Evolutionary conservation across 331 rosid genomes (phyloP), one percentile per base, ranked within the genome.

Genomic region (Cucumis variabilis): DNA sequence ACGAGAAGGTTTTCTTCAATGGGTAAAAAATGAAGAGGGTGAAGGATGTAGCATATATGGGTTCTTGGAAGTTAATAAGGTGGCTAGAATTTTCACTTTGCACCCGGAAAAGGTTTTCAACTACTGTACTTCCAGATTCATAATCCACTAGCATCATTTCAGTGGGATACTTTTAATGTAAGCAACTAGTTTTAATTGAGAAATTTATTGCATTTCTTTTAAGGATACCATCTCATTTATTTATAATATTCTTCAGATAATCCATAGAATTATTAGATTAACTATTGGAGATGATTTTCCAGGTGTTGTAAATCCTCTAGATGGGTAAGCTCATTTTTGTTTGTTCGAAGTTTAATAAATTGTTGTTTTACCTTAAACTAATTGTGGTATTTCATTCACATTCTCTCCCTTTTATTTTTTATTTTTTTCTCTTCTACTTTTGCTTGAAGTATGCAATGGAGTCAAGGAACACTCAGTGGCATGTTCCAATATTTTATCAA

Each of bases 41-140:
- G 99, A 97, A 93, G 99, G 98, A 30, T 97, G 98, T 87, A 97
- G 95, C 89, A 89, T 96, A 3, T 94, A 94, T 91, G 99, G 99
- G 16, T 96, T 94, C 88, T 87, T 96, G 91, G 98, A 96, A 93
- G 99, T 96, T 88, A 96, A 96, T 88, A 96, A 96, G 92, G 98
- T 96, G 68, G 99, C 99, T 11, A 98, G 99, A 84, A 93, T 87
- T 96, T 96, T 84, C 99, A 96, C 89, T 95, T 96, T 91, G 98
- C 99, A 86, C 99, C 98, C 55, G 99, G 98, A 81, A 96, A 94
- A 94, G 95, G 99, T 91, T 96, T 96, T 90, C 98, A 95, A 84
- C 95, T 93, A 88, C 90, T 98, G 72, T 94, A 91, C 76, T 94
- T 91, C 63, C 98, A 95, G 77, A 94, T 95, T 16, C 98, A 95